phyloP scores from a whole-genome alignment of 2,329 filamentous ascomycete species.

The Beauveria asiatica region DNA sequence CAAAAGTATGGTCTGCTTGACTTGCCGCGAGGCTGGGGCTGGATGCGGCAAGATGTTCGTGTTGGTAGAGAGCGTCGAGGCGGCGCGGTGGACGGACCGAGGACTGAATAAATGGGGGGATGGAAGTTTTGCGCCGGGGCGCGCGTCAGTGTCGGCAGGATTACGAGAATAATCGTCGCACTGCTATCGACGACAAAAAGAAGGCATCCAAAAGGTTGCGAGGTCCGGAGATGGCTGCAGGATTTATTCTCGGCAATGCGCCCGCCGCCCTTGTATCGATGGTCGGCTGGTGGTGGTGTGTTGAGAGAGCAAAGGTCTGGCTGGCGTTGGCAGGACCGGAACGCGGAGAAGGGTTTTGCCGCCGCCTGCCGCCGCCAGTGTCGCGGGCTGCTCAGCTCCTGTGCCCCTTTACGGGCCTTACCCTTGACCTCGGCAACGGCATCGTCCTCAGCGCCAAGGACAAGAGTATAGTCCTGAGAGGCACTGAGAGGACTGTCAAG shows the following conservation, averaged over 20 bases:
- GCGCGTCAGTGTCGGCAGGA: neutral
- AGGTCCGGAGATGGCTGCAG: neutral
- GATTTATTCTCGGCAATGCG: slow-evolving; percentile 10
- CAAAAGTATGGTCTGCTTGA: too few relatives aligned
- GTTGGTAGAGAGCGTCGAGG: neutral
- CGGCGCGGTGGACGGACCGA: neutral
- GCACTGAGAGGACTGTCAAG: too few relatives aligned
- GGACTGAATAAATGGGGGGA: neutral
- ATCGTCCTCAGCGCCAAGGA: neutral
- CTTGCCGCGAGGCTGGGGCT: too few relatives aligned
- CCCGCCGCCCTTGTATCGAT: slow-evolving; percentile 1
- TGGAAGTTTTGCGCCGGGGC: slow-evolving; percentile 9
- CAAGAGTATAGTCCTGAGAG: too few relatives aligned
- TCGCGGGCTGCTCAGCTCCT: neutral
- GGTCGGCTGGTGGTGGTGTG: slow-evolving; percentile 6
- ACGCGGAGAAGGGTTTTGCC: slow-evolving; percentile 9
- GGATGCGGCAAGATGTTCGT: neutral
- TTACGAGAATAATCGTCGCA: neutral
- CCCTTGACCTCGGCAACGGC: slow-evolving; percentile 1
- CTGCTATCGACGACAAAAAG: neutral
- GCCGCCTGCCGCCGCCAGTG: neutral
- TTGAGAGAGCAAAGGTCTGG: slow-evolving; percentile 5
- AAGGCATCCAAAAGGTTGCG: neutral
- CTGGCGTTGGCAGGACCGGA: slow-evolving; percentile 8
- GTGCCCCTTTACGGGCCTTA: neutral